phyloP scores from a whole-genome alignment of 306 rosid genomes.

The Cucumis melo region DNA sequence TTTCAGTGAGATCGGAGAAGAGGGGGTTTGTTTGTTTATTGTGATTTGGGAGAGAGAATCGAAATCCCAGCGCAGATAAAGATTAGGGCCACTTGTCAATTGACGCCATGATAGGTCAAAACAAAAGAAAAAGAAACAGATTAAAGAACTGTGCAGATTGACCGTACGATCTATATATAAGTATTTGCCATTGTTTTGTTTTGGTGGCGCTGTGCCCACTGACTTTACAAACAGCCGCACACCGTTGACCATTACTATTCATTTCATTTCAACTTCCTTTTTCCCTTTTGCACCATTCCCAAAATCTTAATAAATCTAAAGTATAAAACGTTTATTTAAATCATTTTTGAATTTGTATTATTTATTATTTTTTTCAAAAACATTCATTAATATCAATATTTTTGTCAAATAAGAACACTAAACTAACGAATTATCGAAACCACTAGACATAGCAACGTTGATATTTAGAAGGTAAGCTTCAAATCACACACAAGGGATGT shows the following conservation, averaged over 20 bases:
- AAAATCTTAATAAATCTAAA: neutral
- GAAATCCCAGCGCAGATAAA: neutral
- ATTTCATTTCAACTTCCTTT: neutral
- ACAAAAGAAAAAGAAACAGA: neutral
- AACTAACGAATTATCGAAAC: too few relatives aligned
- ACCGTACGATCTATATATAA: neutral
- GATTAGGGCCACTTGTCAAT: neutral
- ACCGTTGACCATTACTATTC: neutral
- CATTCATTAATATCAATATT: too few relatives aligned
- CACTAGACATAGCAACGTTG: too few relatives aligned
- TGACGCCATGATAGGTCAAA: neutral
- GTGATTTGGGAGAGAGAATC: conserved; percentile 1
- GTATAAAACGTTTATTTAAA: too few relatives aligned
- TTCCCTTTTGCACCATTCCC: neutral
- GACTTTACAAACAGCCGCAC: neutral
- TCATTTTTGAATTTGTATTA: too few relatives aligned
- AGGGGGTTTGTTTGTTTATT: neutral
- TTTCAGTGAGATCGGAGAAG: conserved; percentile 39
- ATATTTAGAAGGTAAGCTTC: too few relatives aligned
- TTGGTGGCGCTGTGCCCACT: neutral
- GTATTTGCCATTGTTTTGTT: neutral
- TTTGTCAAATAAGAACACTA: too few relatives aligned
- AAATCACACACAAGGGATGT: too few relatives aligned
- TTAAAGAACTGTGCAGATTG: neutral
- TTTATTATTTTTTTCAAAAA: too few relatives aligned